Evolutionary conservation across 1,284 basidiomycete species (phyloP).

Genomic region (Trametes pubescens): DNA sequence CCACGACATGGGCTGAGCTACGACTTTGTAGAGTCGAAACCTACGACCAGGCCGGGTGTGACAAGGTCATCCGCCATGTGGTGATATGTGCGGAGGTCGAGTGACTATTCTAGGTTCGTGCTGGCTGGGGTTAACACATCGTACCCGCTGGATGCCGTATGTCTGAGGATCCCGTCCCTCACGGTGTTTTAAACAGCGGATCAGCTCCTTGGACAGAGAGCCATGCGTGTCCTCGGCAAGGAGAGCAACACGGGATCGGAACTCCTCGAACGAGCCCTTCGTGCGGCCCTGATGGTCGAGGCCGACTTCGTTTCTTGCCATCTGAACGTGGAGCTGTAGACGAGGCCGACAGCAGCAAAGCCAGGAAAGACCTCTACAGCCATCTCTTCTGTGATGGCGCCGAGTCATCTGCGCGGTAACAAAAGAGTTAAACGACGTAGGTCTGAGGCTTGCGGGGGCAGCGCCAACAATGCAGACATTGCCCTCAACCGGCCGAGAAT

Average conservation of each 20-base stretch:
- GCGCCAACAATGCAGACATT: slow-evolving; percentile 98
- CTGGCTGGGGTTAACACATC: slow-evolving; percentile 85
- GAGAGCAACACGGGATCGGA: slow-evolving; percentile 93
- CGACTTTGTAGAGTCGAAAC: slow-evolving; percentile 95
- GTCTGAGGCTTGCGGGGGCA: slow-evolving; percentile 96
- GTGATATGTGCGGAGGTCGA: slow-evolving; percentile 91
- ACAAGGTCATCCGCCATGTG: slow-evolving; percentile 96
- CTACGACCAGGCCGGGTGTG: slow-evolving; percentile 92
- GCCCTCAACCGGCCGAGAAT: slow-evolving; percentile 88
- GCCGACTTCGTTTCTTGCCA: slow-evolving; percentile 89
- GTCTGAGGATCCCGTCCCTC: slow-evolving; percentile 91
- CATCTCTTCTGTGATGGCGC: slow-evolving; percentile 86
- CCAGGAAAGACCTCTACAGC: slow-evolving; percentile 98
- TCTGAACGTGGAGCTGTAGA: slow-evolving; percentile 81
- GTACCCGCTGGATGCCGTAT: slow-evolving; percentile 98
- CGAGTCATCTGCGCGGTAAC: slow-evolving; percentile 92
- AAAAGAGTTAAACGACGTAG: slow-evolving; percentile 92
- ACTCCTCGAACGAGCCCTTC: slow-evolving; percentile 94
- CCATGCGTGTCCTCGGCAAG: slow-evolving; percentile 98
- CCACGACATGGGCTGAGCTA: slow-evolving; percentile 94
- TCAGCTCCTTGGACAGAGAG: slow-evolving; percentile 85
- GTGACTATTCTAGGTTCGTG: slow-evolving; percentile 92
- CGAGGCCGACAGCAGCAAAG: slow-evolving; percentile 88
- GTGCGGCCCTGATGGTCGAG: slow-evolving; percentile 81
- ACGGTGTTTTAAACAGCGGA: slow-evolving; percentile 82